Percentiles rank a stretch among this genome's conserved stretches.
These are phyloP conservation scores for Cydonia oblonga DNA, from an alignment of 331 rosid species.

Conservation along the genomic window DNA sequence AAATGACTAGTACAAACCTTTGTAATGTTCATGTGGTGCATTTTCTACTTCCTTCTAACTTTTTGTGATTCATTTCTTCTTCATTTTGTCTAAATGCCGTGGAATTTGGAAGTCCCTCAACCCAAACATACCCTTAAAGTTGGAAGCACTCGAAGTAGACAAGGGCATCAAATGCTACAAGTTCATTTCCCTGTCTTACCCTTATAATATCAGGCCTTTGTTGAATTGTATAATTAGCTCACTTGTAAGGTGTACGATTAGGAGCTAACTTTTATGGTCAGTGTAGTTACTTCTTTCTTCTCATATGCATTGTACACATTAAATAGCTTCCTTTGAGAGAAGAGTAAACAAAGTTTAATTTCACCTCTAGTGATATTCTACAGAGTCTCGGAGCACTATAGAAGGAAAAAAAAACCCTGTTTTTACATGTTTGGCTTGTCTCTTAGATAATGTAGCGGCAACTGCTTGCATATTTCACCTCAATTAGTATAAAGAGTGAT, in stretches of 20 bases:
- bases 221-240: neutral
- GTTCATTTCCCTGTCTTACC: neutral
- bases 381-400: neutral
- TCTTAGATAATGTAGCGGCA: neutral
- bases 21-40: too few relatives aligned
- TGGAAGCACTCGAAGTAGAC: neutral
- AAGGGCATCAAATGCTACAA: neutral
- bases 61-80: too few relatives aligned
- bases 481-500: neutral
- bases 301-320: neutral
- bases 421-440: neutral
- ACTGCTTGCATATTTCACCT: neutral
- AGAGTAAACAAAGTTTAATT: neutral
- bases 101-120: too few relatives aligned
- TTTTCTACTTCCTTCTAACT: too few relatives aligned
- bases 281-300: neutral
- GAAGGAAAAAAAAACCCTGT: neutral
- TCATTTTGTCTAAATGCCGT: too few relatives aligned
- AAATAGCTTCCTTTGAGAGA: neutral
- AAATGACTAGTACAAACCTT: too few relatives aligned
- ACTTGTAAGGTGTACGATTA: neutral
- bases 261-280: neutral
- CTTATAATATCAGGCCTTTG: neutral
- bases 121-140: neutral
- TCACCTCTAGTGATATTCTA: neutral